Conservation (phyloP, 2,329 filamentous ascomycete genomes). For the Cladorrhinum sp. region DNA sequence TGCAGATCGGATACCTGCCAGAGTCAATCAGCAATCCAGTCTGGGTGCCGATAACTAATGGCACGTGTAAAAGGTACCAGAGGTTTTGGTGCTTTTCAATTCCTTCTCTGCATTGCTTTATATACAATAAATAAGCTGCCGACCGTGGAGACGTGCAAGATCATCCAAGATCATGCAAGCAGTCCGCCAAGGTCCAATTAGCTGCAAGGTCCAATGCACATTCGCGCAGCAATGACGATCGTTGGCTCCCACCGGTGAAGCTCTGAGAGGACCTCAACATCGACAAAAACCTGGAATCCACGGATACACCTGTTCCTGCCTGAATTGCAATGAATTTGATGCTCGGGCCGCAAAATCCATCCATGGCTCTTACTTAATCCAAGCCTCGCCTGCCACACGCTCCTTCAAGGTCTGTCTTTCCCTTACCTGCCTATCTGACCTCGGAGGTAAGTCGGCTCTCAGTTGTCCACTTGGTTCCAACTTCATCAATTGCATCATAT, state of each 20-base stretch:
- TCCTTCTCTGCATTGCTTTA: too few species aligned
- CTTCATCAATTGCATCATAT: neutral
- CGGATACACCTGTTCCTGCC: neutral
- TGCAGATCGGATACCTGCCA: neutral
- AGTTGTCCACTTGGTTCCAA: neutral
- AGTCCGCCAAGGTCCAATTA: neutral
- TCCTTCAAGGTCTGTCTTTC: too few species aligned
- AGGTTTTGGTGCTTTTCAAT: too few species aligned
- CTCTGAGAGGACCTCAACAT: conserved; percentile 11
- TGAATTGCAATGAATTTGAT: neutral
- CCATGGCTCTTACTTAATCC: conserved; percentile 12
- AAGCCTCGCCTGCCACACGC: conserved; percentile 19
- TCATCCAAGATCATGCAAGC: too few species aligned
- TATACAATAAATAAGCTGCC: too few species aligned
- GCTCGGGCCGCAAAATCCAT: neutral
- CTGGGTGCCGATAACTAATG: too few species aligned
- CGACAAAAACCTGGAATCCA: neutral
- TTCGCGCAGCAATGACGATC: conserved; percentile 16
- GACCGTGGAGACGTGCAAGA: neutral
- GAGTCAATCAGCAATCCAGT: neutral
- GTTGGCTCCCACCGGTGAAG: conserved; percentile 20
- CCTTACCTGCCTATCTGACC: too few species aligned
- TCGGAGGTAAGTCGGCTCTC: neutral
- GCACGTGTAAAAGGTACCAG: too few species aligned
- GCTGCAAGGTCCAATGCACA: conserved; percentile 10